Base-by-base conservation (phyloP, 371 early-diverging fungal genomes). In the Circinella minor region DNA sequence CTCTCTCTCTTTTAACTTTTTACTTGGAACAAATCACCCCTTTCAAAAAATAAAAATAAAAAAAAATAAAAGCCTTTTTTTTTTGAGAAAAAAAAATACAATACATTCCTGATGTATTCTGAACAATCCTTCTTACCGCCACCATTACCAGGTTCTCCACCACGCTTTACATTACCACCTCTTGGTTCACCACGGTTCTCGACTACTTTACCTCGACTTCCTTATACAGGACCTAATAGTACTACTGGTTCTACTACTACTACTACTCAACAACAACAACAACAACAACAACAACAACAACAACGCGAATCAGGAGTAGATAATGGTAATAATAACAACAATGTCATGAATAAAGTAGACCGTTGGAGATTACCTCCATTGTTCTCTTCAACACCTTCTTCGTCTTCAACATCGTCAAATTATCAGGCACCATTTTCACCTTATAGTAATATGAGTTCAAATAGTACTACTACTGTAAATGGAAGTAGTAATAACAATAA, bases 331-430 rank as follows among this genome's bases (percentile, higher is more conserved):
- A 34, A 7, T 34, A 18, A 17, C 65, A 43, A 27, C 36, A 51
- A 27, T 36, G 18, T 4, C 10, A 64, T 46, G 34, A 17, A 57
- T 43, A 66, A 59, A 36, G 39, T 18, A 15, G 60, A 59, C 4
- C 55, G 67, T n/a, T 66, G 67, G 67, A 54, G 55, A 37, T 48
- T 66, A 47, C 67, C 67, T 14, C 67, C 67, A 7, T 66, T 66
- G 36, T n/a, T 43, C 11, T 43, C 43, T 43, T 9, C 43, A 3
- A 43, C 43, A 43, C 6, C 43, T 43, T 34, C 65, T n/a, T 57
- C 57, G 20, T 34, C 57, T 34, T 57, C 43, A 9, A 43, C 43
- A 43, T 3, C 57, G 57, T 57, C 57, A 57, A 57, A 18, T 34
- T 57, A 57, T 34, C 57, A 57, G 57, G 57, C 57, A 57, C 57